Evolutionary conservation across 2,329 filamentous ascomycete species (phyloP).

Genomic region (Aspergillus fischeri): DNA sequence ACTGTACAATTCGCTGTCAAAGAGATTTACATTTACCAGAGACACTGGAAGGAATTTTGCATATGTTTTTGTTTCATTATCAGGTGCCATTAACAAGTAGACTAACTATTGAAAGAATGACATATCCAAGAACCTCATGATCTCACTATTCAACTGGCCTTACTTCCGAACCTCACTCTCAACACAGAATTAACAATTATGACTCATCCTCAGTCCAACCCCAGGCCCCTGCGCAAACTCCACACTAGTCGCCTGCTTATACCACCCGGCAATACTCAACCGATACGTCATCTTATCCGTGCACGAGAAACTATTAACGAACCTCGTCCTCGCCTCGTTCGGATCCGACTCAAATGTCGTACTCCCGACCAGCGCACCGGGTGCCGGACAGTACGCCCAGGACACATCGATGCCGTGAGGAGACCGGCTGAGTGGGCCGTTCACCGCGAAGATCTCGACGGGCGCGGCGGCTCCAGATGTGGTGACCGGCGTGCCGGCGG

Average conservation of each 20-base stretch:
- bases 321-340: background rate
- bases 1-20: too few species aligned
- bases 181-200: slow-evolving; percentile 1
- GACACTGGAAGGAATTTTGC: too few species aligned
- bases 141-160: too few species aligned
- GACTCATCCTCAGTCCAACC: slow-evolving; percentile 5
- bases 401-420: slow-evolving; percentile 6
- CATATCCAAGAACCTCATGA: too few species aligned
- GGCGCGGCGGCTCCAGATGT: background rate
- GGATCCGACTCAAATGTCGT: slow-evolving; percentile 1
- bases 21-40: too few species aligned
- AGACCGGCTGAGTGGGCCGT: slow-evolving; percentile 4
- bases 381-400: slow-evolving; percentile 5
- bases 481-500: slow-evolving; percentile 1
- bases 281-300: slow-evolving; percentile 3
- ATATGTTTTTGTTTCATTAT: too few species aligned
- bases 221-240: slow-evolving; percentile 1
- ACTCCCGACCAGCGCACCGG: slow-evolving; percentile 2
- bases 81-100: too few species aligned
- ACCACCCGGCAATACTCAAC: slow-evolving; percentile 6
- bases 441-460: slow-evolving; percentile 5
- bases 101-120: too few species aligned
- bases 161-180: too few species aligned
- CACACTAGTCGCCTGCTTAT: slow-evolving; percentile 1
- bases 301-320: slow-evolving; percentile 9